These are phyloP conservation scores for Chaetoceros tenuissimus DNA, from an alignment of 108 stramenopile species.

Conservation along the genomic window DNA sequence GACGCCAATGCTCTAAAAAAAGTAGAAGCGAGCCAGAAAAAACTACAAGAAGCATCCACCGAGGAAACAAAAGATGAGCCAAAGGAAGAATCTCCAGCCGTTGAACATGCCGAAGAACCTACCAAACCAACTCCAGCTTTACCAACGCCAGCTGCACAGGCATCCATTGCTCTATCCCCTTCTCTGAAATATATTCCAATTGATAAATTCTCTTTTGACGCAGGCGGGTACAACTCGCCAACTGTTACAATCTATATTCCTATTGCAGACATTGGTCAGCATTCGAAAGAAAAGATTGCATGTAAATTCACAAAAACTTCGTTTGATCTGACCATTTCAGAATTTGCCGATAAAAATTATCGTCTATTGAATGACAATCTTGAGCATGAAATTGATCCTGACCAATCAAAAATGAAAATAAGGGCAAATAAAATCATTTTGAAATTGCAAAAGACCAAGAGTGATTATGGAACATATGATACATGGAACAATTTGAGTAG, in stretches of 20 bases:
- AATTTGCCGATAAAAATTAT: constrained; percentile 77
- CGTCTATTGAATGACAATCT: constrained; percentile 86
- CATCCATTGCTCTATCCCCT: constrained; percentile 6
- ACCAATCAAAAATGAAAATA: constrained; percentile 68
- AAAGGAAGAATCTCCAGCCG: neutral
- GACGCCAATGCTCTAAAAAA: constrained; percentile 56
- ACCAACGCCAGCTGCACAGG: constrained; percentile 3
- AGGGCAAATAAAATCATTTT: constrained; percentile 88
- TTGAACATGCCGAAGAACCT: neutral
- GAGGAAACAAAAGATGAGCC: constrained; percentile 7
- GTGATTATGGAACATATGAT: constrained; percentile 78
- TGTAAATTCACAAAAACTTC: constrained; percentile 51
- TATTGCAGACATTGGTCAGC: constrained; percentile 42
- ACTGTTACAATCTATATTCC: constrained; percentile 67
- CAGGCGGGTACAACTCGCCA: constrained; percentile 62
- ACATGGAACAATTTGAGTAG: constrained; percentile 77
- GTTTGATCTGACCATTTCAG: constrained; percentile 75
- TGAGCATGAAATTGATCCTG: constrained; percentile 85
- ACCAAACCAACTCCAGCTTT: constrained; percentile 1
- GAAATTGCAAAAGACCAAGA: constrained; percentile 80
- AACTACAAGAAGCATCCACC: constrained; percentile 1
- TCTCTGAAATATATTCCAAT: constrained; percentile 35
- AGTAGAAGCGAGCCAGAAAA: constrained; percentile 25
- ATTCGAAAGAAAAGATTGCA: constrained; percentile 42
- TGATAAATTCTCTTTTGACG: constrained; percentile 70